Evolutionary conservation across 1,284 basidiomycete genomes (phyloP), one percentile per base, ranked within the genome.

Genomic region (Malassezia japonica): DNA sequence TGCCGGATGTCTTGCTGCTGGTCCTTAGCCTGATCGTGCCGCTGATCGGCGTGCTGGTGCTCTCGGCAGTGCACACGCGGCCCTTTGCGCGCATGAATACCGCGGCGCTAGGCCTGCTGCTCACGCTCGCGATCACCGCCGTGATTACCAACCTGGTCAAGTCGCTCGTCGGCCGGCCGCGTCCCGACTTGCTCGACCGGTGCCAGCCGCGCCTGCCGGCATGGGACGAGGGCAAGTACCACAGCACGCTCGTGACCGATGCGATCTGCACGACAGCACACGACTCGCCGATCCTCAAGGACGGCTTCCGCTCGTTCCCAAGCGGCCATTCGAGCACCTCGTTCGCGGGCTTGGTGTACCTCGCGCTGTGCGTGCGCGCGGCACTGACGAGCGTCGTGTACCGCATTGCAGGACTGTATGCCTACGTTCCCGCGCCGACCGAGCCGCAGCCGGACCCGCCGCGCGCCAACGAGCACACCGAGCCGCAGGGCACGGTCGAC

Each of bases 271-370:
- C 86, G 10, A 61, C 61, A n/a, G 36, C 46, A 1, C 34, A 55
- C 1, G n/a, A 40, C 29, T 32, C 46, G 21, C 46, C 48, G 38
- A 49, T 29, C 5, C 44, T 72, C 16, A 38, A 42, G 3, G 62
- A 64, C 41, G 91, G 91, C 0, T 96, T 90, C 78, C 81, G 87
- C 62, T 89, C 86, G 68, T 95, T 98, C 74, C 87, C 87, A 4
- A 89, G 86, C 43, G 92, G 92, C 0, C 92, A 96, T 75, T 82
- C 87, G 1, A 87, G 85, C 65, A 86, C 91, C 45, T 86, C 88
- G 0, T 96, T 91, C 67, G 87, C 89, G 8, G 91, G 92, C 1
- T 78, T 96, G 3, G 87, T 86, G 1, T 96, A 90, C 76, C 77
- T 98, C 29, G 78, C 85, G 4, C 84, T 87, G 59, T 96, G 92